A percentile compares a stretch with the other conserved stretches of the same genome.
phyloP scores from a whole-genome alignment of 305 asterid species.

The Fraxinus nigra region DNA sequence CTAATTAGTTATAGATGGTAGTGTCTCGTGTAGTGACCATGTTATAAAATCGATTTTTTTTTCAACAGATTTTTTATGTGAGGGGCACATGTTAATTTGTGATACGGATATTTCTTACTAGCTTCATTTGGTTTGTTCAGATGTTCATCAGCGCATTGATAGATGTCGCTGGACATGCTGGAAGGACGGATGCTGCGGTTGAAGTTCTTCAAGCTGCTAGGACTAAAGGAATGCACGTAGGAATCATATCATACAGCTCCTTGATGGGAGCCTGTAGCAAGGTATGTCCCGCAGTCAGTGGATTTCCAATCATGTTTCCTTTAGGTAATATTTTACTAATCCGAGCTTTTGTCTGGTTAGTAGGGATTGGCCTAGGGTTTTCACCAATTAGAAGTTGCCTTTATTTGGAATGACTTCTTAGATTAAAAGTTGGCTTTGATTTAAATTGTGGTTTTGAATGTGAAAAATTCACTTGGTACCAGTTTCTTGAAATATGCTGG shows the following conservation, averaged over 20 bases:
- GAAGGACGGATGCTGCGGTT: conserved; percentile 88
- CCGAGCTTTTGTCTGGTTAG: not conserved
- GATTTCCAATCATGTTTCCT: conserved; percentile 4
- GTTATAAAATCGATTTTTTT: not conserved
- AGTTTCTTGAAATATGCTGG: not conserved
- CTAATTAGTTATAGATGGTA: not conserved
- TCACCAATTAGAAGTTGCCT: not conserved
- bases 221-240: conserved; percentile 71
- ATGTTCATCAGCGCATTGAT: conserved; percentile 91
- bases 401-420: not conserved
- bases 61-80: not conserved
- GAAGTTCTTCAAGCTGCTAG: conserved; percentile 77
- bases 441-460: not conserved
- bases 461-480: not conserved
- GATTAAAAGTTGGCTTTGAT: not conserved
- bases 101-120: conserved; percentile 15
- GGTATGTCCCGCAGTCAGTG: conserved; percentile 39
- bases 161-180: conserved; percentile 98
- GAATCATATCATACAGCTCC: conserved; percentile 87
- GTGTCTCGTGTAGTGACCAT: not conserved
- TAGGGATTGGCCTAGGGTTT: conserved; percentile 16
- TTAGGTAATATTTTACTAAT: not conserved
- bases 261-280: conserved; percentile 99
- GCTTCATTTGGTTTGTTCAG: conserved; percentile 41
- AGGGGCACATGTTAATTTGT: not conserved